These are phyloP conservation scores for Solanum hybrid DNA, from an alignment of 305 asterid genomes.

Conservation along the genomic window DNA sequence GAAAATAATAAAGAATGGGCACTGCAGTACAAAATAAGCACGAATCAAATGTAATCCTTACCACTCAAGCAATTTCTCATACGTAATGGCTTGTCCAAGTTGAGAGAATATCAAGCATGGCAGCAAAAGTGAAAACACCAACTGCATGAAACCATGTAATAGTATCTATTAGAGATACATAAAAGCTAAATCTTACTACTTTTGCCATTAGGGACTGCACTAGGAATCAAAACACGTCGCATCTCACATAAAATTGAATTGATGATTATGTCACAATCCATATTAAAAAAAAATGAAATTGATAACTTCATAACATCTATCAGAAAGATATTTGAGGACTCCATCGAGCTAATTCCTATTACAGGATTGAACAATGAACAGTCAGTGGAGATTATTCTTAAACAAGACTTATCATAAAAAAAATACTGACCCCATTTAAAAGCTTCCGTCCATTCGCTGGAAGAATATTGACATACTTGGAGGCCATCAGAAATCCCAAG, in stretches of 20 bases:
- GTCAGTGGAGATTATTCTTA: background rate
- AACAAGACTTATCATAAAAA: background rate
- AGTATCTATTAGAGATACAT: background rate
- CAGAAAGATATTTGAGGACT: background rate
- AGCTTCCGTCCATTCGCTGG: constrained; percentile 93
- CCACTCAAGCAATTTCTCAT: constrained; percentile 73
- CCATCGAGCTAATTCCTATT: background rate
- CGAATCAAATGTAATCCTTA: constrained; percentile 10
- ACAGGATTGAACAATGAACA: background rate
- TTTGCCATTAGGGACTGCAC: background rate
- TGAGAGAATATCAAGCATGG: constrained; percentile 96
- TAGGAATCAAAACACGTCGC: background rate
- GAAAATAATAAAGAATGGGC: background rate
- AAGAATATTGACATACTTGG: constrained; percentile 76
- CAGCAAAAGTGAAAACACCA: constrained; percentile 88
- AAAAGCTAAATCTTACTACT: constrained; percentile 2
- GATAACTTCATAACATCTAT: background rate
- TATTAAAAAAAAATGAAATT: background rate
- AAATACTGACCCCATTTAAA: constrained; percentile 69
- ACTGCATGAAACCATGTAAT: constrained; percentile 34
- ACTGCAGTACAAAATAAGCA: background rate
- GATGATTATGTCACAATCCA: background rate
- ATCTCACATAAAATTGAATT: background rate
- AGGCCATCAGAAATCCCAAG: constrained; percentile 87
- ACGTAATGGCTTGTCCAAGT: constrained; percentile 86